Evolutionary conservation across 257 asterid species (phyloP), one percentile per base, ranked within the genome.

Genomic region (Nicotiana otophora): DNA sequence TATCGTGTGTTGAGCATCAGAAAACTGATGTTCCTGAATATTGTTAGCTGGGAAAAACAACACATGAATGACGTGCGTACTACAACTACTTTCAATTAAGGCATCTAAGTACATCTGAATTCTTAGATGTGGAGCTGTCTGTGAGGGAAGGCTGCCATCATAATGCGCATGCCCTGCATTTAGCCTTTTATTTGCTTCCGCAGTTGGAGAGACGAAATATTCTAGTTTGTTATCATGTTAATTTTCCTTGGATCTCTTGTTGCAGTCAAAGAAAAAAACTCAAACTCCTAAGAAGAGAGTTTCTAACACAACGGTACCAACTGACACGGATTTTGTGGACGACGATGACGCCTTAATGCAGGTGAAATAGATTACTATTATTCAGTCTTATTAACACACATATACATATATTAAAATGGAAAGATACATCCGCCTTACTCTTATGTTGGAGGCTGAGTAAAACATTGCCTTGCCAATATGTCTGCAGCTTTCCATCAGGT

Each of bases 291-390:
- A 89, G 89, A 92, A 91, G 89, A 81, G 68, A 62, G 88, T 76
- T 61, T 75, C 89, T 39, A 63, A 67, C 33, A 74, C 78, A 77
- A 89, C 84, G 85, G 84, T 83, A 58, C 30, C 64, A 36, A 64
- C 84, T n/a, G 83, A 86, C 74, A 85, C 90, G 17, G 97, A 87
- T 85, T 92, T 86, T 89, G 91, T 86, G 69, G 93, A 92, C n/a
- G 94, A 92, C 36, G 93, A 93, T 82, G 96, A 86, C n/a, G 91
- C 88, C 81, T 75, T 95, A 81, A 83, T 88, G 96, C 93, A 94
- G 97, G 99, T 92, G 63, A 79, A n/a, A 39, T 30, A 39, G 39
- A 31, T 34, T 39, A 39, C 7, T 42, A 64, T 42, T 11, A 8
- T 63, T 39, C 53, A 64, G 46, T 64, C 17, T 28, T 31, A 42